Evolutionary conservation across 805 yeast genomes (phyloP).

Genomic region (Sugiyamaella americana): DNA sequence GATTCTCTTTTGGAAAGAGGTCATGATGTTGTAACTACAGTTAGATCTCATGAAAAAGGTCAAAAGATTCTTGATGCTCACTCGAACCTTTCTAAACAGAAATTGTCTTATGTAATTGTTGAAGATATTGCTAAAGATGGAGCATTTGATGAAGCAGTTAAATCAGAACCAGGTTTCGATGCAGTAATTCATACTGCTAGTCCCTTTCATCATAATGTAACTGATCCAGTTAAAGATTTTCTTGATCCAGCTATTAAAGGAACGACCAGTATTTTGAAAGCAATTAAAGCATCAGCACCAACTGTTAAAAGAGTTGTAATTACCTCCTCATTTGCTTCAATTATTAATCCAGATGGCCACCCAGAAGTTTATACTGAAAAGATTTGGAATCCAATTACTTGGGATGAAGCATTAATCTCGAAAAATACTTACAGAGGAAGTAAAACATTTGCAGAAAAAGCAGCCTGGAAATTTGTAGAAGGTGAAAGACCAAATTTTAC

Average conservation of each 20-base stretch:
- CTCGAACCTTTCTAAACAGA: constrained; percentile 28
- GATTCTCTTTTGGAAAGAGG: constrained; percentile 37
- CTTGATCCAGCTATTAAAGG: constrained; percentile 45
- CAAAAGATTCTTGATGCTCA: constrained; percentile 26
- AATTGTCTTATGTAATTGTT: constrained; percentile 24
- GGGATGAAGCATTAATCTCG: constrained; percentile 24
- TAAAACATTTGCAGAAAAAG: constrained; percentile 50
- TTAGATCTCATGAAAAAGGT: constrained; percentile 40
- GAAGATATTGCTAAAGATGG: constrained; percentile 34
- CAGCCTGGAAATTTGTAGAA: constrained; percentile 48
- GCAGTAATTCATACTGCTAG: constrained; percentile 38
- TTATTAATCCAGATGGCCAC: constrained; percentile 27
- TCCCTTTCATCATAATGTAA: constrained; percentile 33
- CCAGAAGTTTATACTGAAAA: constrained; percentile 20
- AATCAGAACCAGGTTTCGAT: constrained; percentile 32
- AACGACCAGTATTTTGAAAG: constrained; percentile 37
- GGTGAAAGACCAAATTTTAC: constrained; percentile 19
- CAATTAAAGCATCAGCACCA: constrained; percentile 35
- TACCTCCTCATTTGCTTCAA: constrained; percentile 47
- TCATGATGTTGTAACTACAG: constrained; percentile 44
- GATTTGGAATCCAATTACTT: constrained; percentile 28
- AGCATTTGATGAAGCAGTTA: constrained; percentile 42
- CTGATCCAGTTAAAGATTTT: constrained; percentile 38
- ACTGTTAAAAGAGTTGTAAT: constrained; percentile 39
- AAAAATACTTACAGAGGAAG: constrained; percentile 33